Base-by-base conservation (phyloP, 164 flowering plant genomes). In the Malania oleifera region DNA sequence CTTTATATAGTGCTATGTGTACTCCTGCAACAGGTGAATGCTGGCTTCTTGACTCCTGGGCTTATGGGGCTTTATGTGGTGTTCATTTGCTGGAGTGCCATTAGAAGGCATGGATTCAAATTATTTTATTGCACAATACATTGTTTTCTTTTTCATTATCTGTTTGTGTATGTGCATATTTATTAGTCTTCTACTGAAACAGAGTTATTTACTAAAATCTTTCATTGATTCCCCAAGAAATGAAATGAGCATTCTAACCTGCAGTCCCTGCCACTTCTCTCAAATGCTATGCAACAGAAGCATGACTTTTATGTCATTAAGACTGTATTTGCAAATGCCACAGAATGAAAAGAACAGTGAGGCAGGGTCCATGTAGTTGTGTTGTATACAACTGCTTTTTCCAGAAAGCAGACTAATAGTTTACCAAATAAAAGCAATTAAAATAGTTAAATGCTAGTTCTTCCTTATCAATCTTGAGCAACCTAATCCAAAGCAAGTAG, bases 11-110 rank as follows among this genome's bases (percentile, higher is more conserved):
- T 26, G 5, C 39, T 45, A 26, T 15, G n/a, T 43, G 31, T 53
- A 43, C 2, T 35, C 18, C 22, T 64, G 29, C 24, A 55, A 68
- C 73, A 91, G 98, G 79, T 91, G 44, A 81, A 86, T 70, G 84
- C 79, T 56, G 91, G 98, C 23, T 68, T 79, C 64, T 67, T 91
- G 68, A 71, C 83, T 59, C 98, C 98, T 20, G 96, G 91, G 15
- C 73, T 91, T 24, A 88, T 88, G 98, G 96, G 98, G 59, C 83
- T 91, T 48, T 91, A 91, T 73, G 65, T 88, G 2, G 88, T 91
- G 12, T 91, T 84, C 73, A 71, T 84, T 37, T 91, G 98, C 71
- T 91, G 98, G 98, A 84, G 88, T 70, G 98, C 95, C 54, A 79
- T 88, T 54, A 67, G 98, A 72, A 91, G 98, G 98, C 64, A 80